Percentiles rank a stretch among this genome's conserved stretches.
Conservation (phyloP, 345 rosid species). For the Bretschneidera sinensis region DNA sequence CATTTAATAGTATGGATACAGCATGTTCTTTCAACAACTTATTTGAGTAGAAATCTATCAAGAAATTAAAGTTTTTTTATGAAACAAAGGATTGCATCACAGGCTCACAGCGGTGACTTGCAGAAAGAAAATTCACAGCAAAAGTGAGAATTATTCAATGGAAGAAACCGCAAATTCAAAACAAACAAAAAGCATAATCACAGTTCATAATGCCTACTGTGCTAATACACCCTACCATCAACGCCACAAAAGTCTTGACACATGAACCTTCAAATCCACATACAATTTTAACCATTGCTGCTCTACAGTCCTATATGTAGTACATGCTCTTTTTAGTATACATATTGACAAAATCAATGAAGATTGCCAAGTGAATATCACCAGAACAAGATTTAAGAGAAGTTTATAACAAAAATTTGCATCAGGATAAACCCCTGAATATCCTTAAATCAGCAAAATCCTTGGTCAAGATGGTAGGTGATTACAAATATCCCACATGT, state of each 20-base stretch:
- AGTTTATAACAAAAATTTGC: not conserved
- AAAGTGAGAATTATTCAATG: too few species aligned
- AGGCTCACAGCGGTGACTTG: not conserved
- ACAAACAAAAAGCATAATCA: not conserved
- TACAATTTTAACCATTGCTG: not conserved
- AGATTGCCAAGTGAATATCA: not conserved
- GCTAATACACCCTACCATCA: too few species aligned
- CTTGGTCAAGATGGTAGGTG: not conserved
- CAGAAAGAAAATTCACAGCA: not conserved
- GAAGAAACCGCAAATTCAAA: not conserved
- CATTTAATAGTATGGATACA: too few species aligned
- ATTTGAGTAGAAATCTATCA: too few species aligned
- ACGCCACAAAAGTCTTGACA: too few species aligned
- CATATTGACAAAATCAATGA: not conserved
- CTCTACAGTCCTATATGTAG: not conserved
- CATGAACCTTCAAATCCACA: too few species aligned
- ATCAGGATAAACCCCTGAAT: not conserved
- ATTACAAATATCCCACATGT: not conserved
- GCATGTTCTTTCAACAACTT: too few species aligned
- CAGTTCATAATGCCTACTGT: too few species aligned
- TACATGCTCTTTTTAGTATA: not conserved
- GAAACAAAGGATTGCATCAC: not conserved
- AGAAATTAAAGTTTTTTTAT: too few species aligned
- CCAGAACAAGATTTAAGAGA: not conserved
- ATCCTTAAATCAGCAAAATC: not conserved